Conservation (phyloP, 2,329 filamentous ascomycete genomes). For the Colletotrichum kahawae region DNA sequence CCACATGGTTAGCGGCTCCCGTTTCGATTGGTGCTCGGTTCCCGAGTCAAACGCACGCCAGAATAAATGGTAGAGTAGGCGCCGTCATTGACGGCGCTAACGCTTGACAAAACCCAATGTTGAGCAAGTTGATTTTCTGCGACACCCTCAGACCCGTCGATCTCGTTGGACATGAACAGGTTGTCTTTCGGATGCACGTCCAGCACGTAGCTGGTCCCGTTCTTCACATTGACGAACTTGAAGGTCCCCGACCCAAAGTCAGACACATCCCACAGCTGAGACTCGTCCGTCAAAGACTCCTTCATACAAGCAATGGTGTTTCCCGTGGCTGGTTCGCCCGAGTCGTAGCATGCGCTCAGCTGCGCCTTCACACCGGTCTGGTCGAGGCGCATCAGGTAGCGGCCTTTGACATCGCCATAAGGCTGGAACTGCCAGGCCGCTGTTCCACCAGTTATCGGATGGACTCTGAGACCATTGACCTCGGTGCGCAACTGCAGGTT, state of each 20-base stretch:
- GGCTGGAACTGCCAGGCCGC: constrained; percentile 35
- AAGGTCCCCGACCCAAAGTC: constrained; percentile 32
- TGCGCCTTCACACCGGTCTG: constrained; percentile 32
- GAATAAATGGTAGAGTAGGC: constrained; percentile 37
- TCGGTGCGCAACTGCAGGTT: constrained; percentile 23
- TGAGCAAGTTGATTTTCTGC: constrained; percentile 31
- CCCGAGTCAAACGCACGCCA: constrained; percentile 25
- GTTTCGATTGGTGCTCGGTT: not conserved
- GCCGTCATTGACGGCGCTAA: constrained; percentile 32
- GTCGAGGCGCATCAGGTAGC: constrained; percentile 36
- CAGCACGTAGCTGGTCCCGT: constrained; percentile 36
- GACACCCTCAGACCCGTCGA: constrained; percentile 6
- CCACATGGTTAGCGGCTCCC: not conserved
- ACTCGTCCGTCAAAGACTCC: constrained; percentile 26
- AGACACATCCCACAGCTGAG: constrained; percentile 39
- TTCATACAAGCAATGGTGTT: constrained; percentile 35
- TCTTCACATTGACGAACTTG: constrained; percentile 34
- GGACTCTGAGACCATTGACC: constrained; percentile 28
- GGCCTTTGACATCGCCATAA: constrained; percentile 28
- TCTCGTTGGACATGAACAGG: constrained; percentile 31
- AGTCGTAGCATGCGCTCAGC: constrained; percentile 32
- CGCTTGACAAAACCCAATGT: constrained; percentile 38
- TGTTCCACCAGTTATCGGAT: constrained; percentile 14
- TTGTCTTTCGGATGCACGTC: constrained; percentile 37
- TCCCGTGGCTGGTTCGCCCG: constrained; percentile 26